A percentile compares a stretch with the other conserved stretches of the same genome.
Conservation (phyloP, 306 rosid genomes). For the Begonia peltatifolia region DNA sequence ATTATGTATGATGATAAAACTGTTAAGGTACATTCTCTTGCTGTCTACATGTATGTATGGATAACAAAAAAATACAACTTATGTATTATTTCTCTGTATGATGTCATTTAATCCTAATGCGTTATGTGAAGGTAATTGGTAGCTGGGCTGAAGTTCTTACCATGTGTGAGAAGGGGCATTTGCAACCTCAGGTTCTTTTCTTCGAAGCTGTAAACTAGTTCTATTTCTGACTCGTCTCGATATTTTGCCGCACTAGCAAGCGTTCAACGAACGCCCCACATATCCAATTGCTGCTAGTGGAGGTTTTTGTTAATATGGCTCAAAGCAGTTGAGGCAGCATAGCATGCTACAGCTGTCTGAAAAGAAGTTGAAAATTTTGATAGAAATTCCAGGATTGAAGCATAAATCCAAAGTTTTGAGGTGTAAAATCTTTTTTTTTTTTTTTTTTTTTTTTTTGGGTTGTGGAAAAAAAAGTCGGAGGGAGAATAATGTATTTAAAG, state of each 20-base stretch:
- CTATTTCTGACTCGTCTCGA: constrained; percentile 17
- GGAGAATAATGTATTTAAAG: too few relatives aligned
- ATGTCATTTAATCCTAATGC: not conserved
- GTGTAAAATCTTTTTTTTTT: too few relatives aligned
- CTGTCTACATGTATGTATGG: not conserved
- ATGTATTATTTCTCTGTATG: not conserved
- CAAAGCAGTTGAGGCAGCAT: not conserved
- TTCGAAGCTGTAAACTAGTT: constrained; percentile 80
- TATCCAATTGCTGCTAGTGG: not conserved
- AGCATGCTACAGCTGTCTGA: not conserved
- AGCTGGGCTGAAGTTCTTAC: constrained; percentile 78
- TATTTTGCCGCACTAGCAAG: not conserved
- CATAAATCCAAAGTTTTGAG: not conserved
- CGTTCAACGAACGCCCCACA: not conserved
- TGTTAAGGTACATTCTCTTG: constrained; percentile 57
- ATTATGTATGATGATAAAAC: constrained; percentile 89
- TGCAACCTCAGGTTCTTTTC: constrained; percentile 98
- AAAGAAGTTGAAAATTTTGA: not conserved
- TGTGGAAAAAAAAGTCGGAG: too few relatives aligned
- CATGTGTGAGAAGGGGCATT: constrained; percentile 84
- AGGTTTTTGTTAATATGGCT: not conserved
- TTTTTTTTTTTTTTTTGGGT: too few relatives aligned
- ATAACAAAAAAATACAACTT: too few relatives aligned
- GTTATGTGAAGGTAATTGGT: constrained; percentile 58
- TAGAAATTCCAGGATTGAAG: not conserved